Base-by-base conservation (phyloP, 1,139 yeast genomes). In the Debaryomyces robertsiae region DNA sequence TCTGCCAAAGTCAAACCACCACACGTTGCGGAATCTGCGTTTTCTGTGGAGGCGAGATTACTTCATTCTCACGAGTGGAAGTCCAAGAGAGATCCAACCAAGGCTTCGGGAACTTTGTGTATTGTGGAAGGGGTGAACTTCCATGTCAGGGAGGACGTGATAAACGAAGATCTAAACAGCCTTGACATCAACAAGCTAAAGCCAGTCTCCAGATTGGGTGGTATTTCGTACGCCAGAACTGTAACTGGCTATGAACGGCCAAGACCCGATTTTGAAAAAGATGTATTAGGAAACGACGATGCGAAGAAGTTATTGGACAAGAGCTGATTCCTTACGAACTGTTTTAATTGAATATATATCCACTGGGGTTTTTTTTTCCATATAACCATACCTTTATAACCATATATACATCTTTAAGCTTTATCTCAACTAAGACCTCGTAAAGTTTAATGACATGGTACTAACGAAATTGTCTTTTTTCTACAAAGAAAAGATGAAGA, bases 21-120 rank as follows among this genome's bases (percentile, higher is more conserved):
- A 4, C 80, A 75, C 50, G 86, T 81, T 7, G 80, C 77, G 1
- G 86, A 81, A 48, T 72, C 81, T 30, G 83, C 81, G 1, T 79
- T 81, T 49, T 75, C 83, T 3, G 53, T 81, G 11, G 87, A 81
- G 55, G 80, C 75, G 25, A 77, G 73, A 52, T 58, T 79, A 24
- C 46, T 75, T 14, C 63, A 65, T 39, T 47, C 54, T 13, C 80
- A 75, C 48, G 73, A 69, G 15, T 77, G 77, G 73, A 60, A 48
- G 13, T 73, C 83, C 6, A 70, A 65, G 45, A 38, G 43, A 7
- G 63, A 62, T 37, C 68, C 75, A 2, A 60, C 55, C 1, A 58
- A 54, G 32, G 57, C 55, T 10, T 63, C 78, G 1, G 79, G 81
- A 3, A 61, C 67, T 0, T 52, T 73, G 13, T 57, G 65, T 29